Percentiles rank a stretch among this genome's conserved stretches.
Evolutionary conservation across 768 basidiomycete genomes (phyloP).

Genomic region (Boletus pseudo-olivaceus): DNA sequence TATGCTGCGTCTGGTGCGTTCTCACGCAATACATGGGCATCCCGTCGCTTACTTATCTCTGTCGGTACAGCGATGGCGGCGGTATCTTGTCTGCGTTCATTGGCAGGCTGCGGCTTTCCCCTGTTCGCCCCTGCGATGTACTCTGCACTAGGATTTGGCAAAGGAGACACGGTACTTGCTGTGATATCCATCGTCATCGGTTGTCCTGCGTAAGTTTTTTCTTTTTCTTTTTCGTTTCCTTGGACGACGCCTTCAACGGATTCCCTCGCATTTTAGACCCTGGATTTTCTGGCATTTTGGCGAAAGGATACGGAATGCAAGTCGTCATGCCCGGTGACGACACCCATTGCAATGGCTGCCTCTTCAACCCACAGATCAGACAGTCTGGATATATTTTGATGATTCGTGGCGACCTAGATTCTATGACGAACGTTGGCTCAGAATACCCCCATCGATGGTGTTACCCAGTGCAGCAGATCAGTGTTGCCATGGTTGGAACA

Average conservation of each 20-base stretch:
- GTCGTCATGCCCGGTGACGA: slow-evolving; percentile 35
- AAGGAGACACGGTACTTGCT: slow-evolving; percentile 65
- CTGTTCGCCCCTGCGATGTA: slow-evolving; percentile 76
- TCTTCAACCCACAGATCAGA: too few species aligned
- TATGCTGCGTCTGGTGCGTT: slow-evolving; percentile 62
- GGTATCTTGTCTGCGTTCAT: slow-evolving; percentile 55
- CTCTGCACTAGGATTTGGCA: slow-evolving; percentile 61
- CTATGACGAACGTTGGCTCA: not conserved
- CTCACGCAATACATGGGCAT: not conserved
- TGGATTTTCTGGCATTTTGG: slow-evolving; percentile 45
- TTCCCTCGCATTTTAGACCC: slow-evolving; percentile 37
- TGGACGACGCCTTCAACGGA: slow-evolving; percentile 17
- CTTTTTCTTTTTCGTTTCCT: not conserved
- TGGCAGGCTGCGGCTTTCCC: slow-evolving; percentile 74
- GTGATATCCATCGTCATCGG: slow-evolving; percentile 55
- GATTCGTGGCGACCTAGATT: not conserved
- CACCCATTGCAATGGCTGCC: not conserved
- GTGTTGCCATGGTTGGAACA: too few species aligned
- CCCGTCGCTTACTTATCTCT: not conserved
- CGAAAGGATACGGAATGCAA: slow-evolving; percentile 48
- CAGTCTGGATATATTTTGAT: not conserved
- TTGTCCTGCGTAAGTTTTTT: slow-evolving; percentile 44
- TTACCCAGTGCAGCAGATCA: too few species aligned
- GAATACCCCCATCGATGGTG: not conserved
- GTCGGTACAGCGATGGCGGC: slow-evolving; percentile 55